A percentile compares a stretch with the other conserved stretches of the same genome.
These are phyloP conservation scores for Diaporthe ampelina DNA, from an alignment of 2,329 filamentous ascomycete genomes.

Conservation along the genomic window DNA sequence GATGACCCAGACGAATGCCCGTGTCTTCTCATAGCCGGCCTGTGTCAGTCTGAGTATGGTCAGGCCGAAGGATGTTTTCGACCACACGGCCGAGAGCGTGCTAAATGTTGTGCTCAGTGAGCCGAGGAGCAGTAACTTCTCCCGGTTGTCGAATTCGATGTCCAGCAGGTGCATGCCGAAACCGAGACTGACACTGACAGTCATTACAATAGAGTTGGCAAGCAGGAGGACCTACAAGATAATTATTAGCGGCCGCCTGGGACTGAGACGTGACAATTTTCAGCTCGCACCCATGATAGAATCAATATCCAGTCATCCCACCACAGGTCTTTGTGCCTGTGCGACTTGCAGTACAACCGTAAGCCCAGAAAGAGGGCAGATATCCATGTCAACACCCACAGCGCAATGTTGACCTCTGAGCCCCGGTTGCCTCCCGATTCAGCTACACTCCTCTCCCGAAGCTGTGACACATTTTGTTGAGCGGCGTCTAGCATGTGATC, in stretches of 20 bases:
- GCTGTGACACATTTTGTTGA: not conserved
- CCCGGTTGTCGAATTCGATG: not conserved
- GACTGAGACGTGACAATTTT: accelerated
- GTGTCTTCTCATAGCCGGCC: constrained; percentile 43
- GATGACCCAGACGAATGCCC: constrained; percentile 49
- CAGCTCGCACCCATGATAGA: not conserved
- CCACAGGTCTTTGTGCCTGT: constrained; percentile 15
- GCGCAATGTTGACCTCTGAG: not conserved
- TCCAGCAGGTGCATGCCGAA: constrained; percentile 28
- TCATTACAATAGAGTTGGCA: not conserved
- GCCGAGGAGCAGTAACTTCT: constrained; percentile 1
- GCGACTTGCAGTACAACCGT: constrained; percentile 3
- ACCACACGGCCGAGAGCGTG: constrained; percentile 49
- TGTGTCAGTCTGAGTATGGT: constrained; percentile 51
- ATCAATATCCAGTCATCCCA: constrained; percentile 25
- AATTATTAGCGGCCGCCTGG: not conserved
- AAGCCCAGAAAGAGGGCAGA: not conserved
- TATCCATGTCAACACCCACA: not conserved
- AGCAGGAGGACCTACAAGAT: not conserved
- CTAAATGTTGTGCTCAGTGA: constrained; percentile 27
- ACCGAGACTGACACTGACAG: not conserved
- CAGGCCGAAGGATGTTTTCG: constrained; percentile 55
- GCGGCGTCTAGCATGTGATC: not conserved
- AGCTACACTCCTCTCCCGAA: not conserved
- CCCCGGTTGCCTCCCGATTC: not conserved